Base-by-base conservation (phyloP, 2,329 filamentous ascomycete genomes). In the Phyllosticta capitalensis region DNA sequence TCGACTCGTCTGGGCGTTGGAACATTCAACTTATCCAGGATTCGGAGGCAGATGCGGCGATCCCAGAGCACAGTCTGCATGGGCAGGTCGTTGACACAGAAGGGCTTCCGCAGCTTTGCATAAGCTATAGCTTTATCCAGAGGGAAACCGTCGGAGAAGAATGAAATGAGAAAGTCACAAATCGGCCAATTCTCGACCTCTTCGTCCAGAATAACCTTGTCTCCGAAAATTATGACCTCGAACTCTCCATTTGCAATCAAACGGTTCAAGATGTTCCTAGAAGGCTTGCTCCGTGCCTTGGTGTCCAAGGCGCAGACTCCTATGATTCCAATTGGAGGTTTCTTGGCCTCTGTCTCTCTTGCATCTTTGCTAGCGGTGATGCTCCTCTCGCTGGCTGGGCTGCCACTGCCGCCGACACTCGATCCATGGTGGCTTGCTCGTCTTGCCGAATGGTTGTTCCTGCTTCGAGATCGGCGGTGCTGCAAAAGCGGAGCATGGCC, bases 31-130 rank as follows among this genome's bases (percentile, higher is more conserved):
- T 88, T 86, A 72, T 97, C 92, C 54, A 99, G 79, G 30, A 99
- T 88, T 60, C 83, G 85, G 20, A 99, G 80, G 66, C 94, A 97
- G 22, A 97, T 79, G 33, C 95, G 86, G 54, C 95, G 85, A 72
- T 99, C 94, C 94, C 94, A 99, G 2, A 99, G 78, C 5, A 99
- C 85, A 72, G 95, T 92, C 72, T 99, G 94, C 90, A 99, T 96
- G 0, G 91, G 89, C 51, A 99, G 80, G 72, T 99, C 92, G 70
- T 99, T 99, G 69, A 99, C 92, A 70, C 92, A 96, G 67, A 96
- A 97, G 0, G 94, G 94, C 70, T 95, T 95, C 59, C 94, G 86
- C 10, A 95, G 83, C 68, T 91, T 90, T 63, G 91, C 90, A 72
- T 99, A 99, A 33, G 91, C 90, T 67, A 99, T 95, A 5, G 95